Base-by-base conservation (phyloP, 108 stramenopile species). In the Pseudonitzschia delicatissima region DNA sequence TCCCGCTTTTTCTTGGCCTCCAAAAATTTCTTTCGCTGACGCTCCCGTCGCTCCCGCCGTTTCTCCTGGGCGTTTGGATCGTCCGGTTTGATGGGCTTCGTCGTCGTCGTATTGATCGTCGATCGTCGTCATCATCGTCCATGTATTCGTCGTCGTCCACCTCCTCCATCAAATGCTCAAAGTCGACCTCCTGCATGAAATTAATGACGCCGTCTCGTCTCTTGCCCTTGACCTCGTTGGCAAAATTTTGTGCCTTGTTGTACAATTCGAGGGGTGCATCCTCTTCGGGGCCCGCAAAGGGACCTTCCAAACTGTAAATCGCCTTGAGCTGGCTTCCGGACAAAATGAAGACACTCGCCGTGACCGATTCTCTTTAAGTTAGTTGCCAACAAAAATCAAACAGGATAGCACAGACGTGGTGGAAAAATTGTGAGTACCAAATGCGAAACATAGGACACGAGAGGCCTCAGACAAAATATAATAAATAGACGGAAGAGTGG, bases 271-370 rank as follows among this genome's bases (percentile, higher is more conserved):
- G 49, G 15, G 68, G 72, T 21, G 75, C 40, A 18, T 73, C 55
- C 27, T 72, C 47, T 20, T 72, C 72, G 5, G 48, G 27, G 25
- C 70, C 72, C 17, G 88, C 86, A 15, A 93, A 60, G 12, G 92
- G 87, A 3, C 92, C 92, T 39, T 88, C 85, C 29, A 93, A n/a
- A 1, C 33, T 53, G 3, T 71, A 32, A 2, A 69, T 72, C 8
- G 86, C 88, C 36, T 66, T 78, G 15, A 93, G 67, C 62, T 82
- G 75, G 3, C 76, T 42, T 7, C 87, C 88, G 2, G 74, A 76
- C 9, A 86, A 36, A 62, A 93, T 79, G 55, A 88, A 88, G 21
- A 85, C 64, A 45, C 82, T 81, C 2, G 72, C 33, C 11, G 92
- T 93, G 2, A 90, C 61, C 13, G 66, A 42, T 74, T 89, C 88